Base-by-base conservation (phyloP, 192 early-diverging fungal genomes). In the Endogone sp. region DNA sequence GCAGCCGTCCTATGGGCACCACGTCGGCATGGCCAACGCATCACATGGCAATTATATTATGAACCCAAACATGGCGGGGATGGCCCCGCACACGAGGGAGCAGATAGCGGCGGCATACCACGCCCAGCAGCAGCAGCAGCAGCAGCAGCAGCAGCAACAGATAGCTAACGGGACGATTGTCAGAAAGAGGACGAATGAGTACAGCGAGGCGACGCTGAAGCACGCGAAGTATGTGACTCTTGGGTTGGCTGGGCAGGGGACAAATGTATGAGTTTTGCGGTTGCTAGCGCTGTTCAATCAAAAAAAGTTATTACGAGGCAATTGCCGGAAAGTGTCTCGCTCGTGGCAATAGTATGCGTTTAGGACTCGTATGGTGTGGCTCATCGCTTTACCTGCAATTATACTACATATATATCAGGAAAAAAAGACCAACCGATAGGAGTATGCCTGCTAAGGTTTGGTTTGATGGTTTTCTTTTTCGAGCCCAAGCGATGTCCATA, bases 341-440 rank as follows among this genome's bases (percentile, higher is more conserved):
- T n/a, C n/a, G n/a, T n/a, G n/a, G n/a, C n/a, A n/a, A n/a, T n/a
- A n/a, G n/a, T n/a, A n/a, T n/a, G n/a, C n/a, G n/a, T n/a, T n/a
- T n/a, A n/a, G n/a, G n/a, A n/a, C n/a, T n/a, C n/a, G n/a, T n/a
- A n/a, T n/a, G n/a, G n/a, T n/a, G n/a, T n/a, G n/a, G n/a, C n/a
- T n/a, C n/a, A n/a, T n/a, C n/a, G n/a, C n/a, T n/a, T n/a, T n/a
- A n/a, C n/a, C n/a, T n/a, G n/a, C n/a, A n/a, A n/a, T n/a, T 0
- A 11, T 49, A 49, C 37, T 49, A 1, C n/a, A n/a, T n/a, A 49
- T 49, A 11, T 60, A 0, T 16, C 22, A 69, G 67, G 59, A 69
- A 61, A 69, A 58, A 61, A 57, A 60, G 67, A 69, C 67, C 67
- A 61, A 69, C 67, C 1, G 67, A 69, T 29, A 28, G 67, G 61